Evolutionary conservation across 2,329 filamentous ascomycete species (phyloP).

Genomic region (Pseudohalonectria lignicola): DNA sequence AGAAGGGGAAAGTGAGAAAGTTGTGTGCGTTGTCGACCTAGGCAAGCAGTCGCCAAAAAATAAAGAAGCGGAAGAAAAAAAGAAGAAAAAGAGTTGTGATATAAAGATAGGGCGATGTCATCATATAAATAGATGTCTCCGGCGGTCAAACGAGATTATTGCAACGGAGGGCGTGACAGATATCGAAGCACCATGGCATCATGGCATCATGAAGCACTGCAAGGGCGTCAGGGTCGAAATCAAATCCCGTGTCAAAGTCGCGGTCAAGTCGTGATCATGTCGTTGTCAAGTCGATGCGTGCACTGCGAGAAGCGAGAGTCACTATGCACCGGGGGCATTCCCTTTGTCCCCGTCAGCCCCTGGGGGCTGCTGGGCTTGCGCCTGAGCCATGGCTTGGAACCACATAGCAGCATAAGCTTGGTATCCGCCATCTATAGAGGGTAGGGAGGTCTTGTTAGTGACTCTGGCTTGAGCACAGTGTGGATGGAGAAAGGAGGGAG

Average conservation of each 20-base stretch:
- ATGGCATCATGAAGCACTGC: neutral
- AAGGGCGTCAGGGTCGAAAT: neutral
- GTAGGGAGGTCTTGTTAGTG: conserved; percentile 11
- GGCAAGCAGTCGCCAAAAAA: neutral
- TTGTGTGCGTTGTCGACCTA: neutral
- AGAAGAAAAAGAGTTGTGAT: neutral
- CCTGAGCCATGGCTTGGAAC: conserved; percentile 54
- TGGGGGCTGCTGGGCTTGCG: conserved; percentile 19
- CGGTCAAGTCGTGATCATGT: neutral
- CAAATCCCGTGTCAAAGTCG: neutral
- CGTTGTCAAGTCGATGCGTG: conserved; percentile 1
- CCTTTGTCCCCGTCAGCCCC: conserved; percentile 1
- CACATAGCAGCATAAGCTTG: conserved; percentile 70
- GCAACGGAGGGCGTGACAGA: neutral
- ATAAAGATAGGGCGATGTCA: neutral
- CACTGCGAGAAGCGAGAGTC: neutral
- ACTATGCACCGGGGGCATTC: conserved; percentile 1
- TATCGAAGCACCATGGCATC: neutral
- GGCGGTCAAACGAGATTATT: neutral
- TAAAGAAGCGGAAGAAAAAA: neutral
- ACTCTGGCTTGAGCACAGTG: conserved; percentile 1
- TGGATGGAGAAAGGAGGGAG: neutral
- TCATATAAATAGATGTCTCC: neutral
- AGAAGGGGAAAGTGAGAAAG: neutral
- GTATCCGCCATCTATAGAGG: conserved; percentile 59